Conservation (phyloP, 148 eudicot species). For the Agrostemma githago region DNA sequence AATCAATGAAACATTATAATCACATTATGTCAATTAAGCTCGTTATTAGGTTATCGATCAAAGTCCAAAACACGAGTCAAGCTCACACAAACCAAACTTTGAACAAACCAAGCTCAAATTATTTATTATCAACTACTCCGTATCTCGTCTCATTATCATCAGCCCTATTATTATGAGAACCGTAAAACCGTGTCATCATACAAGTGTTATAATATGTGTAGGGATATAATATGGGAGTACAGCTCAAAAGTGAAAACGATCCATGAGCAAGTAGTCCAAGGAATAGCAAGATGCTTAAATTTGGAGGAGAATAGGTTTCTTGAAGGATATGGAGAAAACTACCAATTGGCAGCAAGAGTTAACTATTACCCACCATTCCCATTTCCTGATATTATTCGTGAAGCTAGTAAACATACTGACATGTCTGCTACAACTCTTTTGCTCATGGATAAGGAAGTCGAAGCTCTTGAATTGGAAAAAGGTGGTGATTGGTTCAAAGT, state of each 20-base stretch:
- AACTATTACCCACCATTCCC: conserved; percentile 23
- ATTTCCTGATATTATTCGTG: conserved; percentile 3
- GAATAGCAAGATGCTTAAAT: conserved; percentile 33
- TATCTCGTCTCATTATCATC: no score
- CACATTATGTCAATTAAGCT: no score
- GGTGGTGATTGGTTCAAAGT: conserved; percentile 46
- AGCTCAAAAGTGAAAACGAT: conserved; percentile 14
- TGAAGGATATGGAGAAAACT: conserved; percentile 29
- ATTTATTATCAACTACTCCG: no score
- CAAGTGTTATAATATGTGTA: background rate
- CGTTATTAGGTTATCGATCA: no score
- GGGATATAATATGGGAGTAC: conserved; percentile 29
- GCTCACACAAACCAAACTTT: no score
- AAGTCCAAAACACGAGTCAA: no score
- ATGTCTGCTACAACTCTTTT: conserved; percentile 22
- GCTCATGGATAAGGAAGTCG: conserved; percentile 37
- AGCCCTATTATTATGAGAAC: no score
- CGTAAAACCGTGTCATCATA: no score
- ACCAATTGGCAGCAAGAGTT: conserved; percentile 13
- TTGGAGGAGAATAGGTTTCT: conserved; percentile 35
- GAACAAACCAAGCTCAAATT: no score
- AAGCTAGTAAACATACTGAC: conserved; percentile 18
- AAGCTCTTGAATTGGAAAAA: conserved; percentile 50
- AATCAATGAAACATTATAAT: no score
- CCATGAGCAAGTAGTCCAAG: conserved; percentile 27